Conservation (phyloP, 78 protist species). For the Monosiga brevicollis region DNA sequence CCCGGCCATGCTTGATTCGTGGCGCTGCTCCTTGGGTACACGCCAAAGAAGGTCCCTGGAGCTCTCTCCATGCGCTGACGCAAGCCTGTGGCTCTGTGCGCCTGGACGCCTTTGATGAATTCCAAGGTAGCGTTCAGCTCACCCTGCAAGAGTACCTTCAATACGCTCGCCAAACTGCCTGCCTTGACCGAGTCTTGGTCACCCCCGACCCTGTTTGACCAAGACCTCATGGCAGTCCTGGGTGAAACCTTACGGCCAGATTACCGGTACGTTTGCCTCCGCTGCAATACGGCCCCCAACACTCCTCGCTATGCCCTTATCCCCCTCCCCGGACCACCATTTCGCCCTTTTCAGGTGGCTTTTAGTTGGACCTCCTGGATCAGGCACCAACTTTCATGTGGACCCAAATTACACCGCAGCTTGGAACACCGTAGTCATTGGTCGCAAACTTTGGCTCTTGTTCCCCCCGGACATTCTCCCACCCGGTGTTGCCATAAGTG, state of each 20-base stretch:
- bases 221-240: too few relatives aligned
- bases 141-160: neutral
- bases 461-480: slow-evolving; percentile 24
- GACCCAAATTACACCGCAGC: slow-evolving; percentile 40
- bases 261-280: too few relatives aligned
- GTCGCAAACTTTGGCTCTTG: slow-evolving; percentile 19
- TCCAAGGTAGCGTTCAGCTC: neutral
- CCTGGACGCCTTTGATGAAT: neutral
- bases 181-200: too few relatives aligned
- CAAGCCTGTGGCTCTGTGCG: too few relatives aligned
- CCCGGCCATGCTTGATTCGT: neutral
- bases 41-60: neutral
- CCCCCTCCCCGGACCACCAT: too few relatives aligned
- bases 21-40: neutral
- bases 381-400: slow-evolving; percentile 28
- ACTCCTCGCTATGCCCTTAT: too few relatives aligned
- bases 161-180: neutral
- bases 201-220: too few relatives aligned
- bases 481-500: slow-evolving; percentile 12
- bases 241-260: too few relatives aligned
- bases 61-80: too few relatives aligned
- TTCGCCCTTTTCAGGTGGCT: too few relatives aligned
- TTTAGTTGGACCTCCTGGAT: slow-evolving; percentile 18
- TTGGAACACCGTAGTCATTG: slow-evolving; percentile 31
- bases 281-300: too few relatives aligned